These are phyloP conservation scores for Cercospora zeina DNA, from an alignment of 2,329 filamentous ascomycete genomes.

Conservation along the genomic window DNA sequence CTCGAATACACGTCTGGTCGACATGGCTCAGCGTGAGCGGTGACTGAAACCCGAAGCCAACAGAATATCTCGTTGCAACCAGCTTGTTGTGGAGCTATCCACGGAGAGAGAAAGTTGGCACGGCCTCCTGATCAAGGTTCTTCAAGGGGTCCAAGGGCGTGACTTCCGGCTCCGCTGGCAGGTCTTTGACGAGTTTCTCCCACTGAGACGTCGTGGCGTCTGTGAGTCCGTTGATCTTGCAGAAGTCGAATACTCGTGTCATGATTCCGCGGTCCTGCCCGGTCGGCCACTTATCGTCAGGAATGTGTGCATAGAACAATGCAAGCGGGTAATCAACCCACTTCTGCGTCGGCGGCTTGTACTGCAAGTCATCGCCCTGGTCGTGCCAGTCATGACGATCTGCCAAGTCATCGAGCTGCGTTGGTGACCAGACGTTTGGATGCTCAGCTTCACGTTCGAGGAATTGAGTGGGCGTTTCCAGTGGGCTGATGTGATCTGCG, in stretches of 20 bases:
- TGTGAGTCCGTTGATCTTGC: background rate
- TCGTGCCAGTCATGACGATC: too few species aligned
- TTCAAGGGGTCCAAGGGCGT: background rate
- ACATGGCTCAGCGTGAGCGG: background rate
- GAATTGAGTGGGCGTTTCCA: too few species aligned
- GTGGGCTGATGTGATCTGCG: too few species aligned
- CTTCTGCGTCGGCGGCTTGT: background rate
- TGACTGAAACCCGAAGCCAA: background rate
- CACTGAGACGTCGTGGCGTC: background rate
- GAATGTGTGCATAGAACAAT: background rate
- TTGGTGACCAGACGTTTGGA: too few species aligned
- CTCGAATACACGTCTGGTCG: too few species aligned
- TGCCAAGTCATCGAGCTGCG: too few species aligned
- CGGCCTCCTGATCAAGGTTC: conserved; percentile 4
- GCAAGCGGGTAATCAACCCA: background rate
- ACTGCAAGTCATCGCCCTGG: too few species aligned
- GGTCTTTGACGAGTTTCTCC: background rate
- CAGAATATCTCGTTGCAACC: background rate
- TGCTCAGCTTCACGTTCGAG: too few species aligned
- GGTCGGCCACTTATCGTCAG: background rate
- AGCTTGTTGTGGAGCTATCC: background rate
- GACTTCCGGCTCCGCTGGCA: background rate
- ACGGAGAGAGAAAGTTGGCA: background rate
- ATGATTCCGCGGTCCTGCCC: conserved; percentile 16
- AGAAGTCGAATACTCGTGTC: background rate